Evolutionary conservation across 2,329 filamentous ascomycete genomes (phyloP).

Genomic region (Exserohilum turcica): DNA sequence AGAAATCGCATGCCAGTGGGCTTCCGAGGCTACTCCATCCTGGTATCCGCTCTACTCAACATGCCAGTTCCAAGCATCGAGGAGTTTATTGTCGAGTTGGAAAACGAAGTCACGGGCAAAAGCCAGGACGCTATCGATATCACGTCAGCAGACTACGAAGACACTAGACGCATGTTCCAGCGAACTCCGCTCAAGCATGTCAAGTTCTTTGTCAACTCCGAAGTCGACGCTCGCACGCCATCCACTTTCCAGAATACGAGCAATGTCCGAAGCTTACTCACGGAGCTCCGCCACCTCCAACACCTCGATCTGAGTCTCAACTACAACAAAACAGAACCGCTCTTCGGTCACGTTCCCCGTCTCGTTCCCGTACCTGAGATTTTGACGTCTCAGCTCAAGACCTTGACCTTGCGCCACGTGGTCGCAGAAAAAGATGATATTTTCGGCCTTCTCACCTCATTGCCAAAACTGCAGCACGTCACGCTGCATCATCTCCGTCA

Average conservation of each 20-base stretch:
- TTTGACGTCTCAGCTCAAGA: background rate
- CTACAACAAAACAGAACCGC: background rate
- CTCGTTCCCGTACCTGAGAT: conserved; percentile 6
- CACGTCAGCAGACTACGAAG: conserved; percentile 6
- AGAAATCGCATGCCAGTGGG: conserved; percentile 1
- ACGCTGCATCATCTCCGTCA: conserved; percentile 1
- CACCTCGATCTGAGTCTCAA: conserved; percentile 19
- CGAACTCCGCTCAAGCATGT: conserved; percentile 12
- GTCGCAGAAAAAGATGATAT: background rate
- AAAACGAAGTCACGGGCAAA: conserved; percentile 11
- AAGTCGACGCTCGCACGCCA: background rate
- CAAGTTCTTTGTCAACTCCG: conserved; percentile 9
- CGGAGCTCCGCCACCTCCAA: conserved; percentile 10
- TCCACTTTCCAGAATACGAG: background rate
- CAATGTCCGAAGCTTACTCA: conserved; percentile 3
- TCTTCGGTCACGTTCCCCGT: background rate
- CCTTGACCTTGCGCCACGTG: conserved; percentile 1
- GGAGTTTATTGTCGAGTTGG: conserved; percentile 46
- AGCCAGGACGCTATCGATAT: conserved; percentile 9
- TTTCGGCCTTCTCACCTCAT: background rate
- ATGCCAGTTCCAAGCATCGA: conserved; percentile 31
- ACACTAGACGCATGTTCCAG: conserved; percentile 16
- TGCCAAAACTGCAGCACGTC: conserved; percentile 1
- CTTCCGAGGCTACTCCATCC: conserved; percentile 43
- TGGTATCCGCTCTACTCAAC: conserved; percentile 34